Evolutionary conservation across 495 filamentous ascomycete species (phyloP), one percentile per base, ranked within the genome.

Genomic region (Rusavskia elegans): DNA sequence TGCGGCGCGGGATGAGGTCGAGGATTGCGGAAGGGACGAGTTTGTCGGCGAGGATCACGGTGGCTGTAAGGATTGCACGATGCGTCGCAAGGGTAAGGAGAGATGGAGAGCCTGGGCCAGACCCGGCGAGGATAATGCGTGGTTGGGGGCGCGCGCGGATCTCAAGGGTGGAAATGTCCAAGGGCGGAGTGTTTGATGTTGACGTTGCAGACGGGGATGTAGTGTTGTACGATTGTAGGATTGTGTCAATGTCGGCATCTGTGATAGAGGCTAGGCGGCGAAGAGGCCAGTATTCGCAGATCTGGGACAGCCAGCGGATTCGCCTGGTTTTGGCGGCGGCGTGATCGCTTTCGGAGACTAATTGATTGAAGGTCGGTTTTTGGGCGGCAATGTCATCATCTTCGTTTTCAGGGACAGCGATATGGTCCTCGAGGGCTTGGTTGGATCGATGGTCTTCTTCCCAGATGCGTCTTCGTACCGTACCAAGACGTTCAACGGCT

Each of bases 221-320:
- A 3, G 48, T 45, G 3, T 51, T 48, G 45, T 96, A 96, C 8
- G 80, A 76, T 54, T 75, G 66, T 9, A 95, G 70, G 17, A 95
- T 77, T 19, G 67, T 61, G 7, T 85, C 75, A 5, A 95, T 82
- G 60, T 96, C 90, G 16, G 67, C 74, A 60, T 95, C 86, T 13
- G 77, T 79, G 50, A 97, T 81, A 27, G 73, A 71, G 8, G 88
- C 87, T 2, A 98, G 76, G 17, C 84, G 79, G 42, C 78, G 78
- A 20, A 98, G 71, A 1, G 92, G 89, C 93, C 93, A 98, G 67
- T 98, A 98, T 71, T 98, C 92, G 73, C 93, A 98, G 17, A 98
- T 89, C 63, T 98, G 92, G 17, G 83, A 79, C 3, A 98, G 68
- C 93, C 93, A 98, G 23, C 92, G 79, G 70, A 93, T 88, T 39